Evolutionary conservation across 768 basidiomycete genomes (phyloP), one percentile per base, ranked within the genome.

Genomic region (Boletales sp.): DNA sequence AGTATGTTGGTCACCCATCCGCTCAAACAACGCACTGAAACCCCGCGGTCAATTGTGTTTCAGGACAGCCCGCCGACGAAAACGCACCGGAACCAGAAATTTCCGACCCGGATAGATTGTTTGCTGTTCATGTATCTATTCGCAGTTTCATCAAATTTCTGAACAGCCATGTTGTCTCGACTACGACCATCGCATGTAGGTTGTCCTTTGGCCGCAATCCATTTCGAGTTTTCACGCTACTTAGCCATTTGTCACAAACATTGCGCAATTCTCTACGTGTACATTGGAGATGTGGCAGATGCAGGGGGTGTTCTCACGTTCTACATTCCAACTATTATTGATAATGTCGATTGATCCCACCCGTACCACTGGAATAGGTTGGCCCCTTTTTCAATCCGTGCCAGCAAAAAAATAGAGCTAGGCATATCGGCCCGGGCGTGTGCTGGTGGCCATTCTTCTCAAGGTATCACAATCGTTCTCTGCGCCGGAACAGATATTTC

Each of bases 251-350:
- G 91, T 62, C 82, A 84, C 56, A 77, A 82, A 50, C 86, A 92
- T 54, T 93, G 90, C 62, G 75, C 89, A 51, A 93, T 94, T 56
- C 76, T 93, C 44, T 94, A 93, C 55, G 90, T 93, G 47, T 94
- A 93, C 61, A 86, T 93, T 39, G 91, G 91, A 10, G 84, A 90
- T 30, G 76, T 84, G 11, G 79, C 80, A 5, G 83, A 89, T 48
- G 81, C 86, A 0, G 88, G 90, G 40, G 91, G 90, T 3, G 87
- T 94, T 37, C 72, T 94, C 54, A 94, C 91, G 3, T 93, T 88
- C 63, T 94, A 92, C 61, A 83, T 94, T 45, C 91, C 91, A 38
- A 87, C 85, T 2, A 79, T 88, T 35, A 75, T 86, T 40, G 81
- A 84, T 38, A 86, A 83, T 48, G 69, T 67, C 40, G 63, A 60